Percentiles rank a stretch among this genome's conserved stretches.
These are phyloP conservation scores for Kwoniella newhampshirensis DNA, from an alignment of 768 basidiomycete genomes.

Conservation along the genomic window DNA sequence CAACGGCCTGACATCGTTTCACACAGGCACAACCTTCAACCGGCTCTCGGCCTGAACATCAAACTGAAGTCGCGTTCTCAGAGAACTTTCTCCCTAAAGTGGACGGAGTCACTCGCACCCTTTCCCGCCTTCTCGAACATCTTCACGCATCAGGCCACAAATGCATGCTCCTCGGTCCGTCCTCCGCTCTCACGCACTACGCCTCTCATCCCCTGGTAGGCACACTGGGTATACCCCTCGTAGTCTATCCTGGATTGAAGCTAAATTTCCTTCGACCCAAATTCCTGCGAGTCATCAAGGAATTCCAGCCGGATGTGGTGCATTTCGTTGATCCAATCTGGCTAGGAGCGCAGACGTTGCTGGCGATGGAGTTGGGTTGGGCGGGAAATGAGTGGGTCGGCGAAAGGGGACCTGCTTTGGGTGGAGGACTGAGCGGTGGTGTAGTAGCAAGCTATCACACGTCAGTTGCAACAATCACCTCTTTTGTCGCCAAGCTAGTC, in stretches of 20 bases:
- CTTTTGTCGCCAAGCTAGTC: too few relatives aligned
- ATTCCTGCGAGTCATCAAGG: conserved; percentile 53
- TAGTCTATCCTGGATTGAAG: conserved; percentile 56
- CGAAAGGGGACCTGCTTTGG: conserved; percentile 39
- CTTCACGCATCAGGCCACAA: conserved; percentile 56
- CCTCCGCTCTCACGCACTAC: conserved; percentile 54
- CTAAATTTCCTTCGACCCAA: conserved; percentile 57
- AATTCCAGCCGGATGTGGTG: conserved; percentile 56
- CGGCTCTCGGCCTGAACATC: background rate
- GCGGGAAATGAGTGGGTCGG: conserved; percentile 52
- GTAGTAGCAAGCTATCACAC: conserved; percentile 57
- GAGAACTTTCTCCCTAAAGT: conserved; percentile 57
- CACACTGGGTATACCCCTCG: conserved; percentile 55
- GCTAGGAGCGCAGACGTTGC: conserved; percentile 57
- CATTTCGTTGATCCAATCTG: conserved; percentile 59
- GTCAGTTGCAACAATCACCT: conserved; percentile 25
- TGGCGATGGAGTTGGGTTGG: conserved; percentile 55
- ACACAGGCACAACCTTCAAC: too few relatives aligned
- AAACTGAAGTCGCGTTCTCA: conserved; percentile 4
- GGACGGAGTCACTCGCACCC: conserved; percentile 58
- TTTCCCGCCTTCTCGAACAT: conserved; percentile 56
- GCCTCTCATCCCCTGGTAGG: conserved; percentile 56
- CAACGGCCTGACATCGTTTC: too few relatives aligned
- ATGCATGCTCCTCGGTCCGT: conserved; percentile 56
- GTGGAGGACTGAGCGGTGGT: conserved; percentile 49